Evolutionary conservation across 768 basidiomycete species (phyloP).

Genomic region (Ephemerocybe angulata): DNA sequence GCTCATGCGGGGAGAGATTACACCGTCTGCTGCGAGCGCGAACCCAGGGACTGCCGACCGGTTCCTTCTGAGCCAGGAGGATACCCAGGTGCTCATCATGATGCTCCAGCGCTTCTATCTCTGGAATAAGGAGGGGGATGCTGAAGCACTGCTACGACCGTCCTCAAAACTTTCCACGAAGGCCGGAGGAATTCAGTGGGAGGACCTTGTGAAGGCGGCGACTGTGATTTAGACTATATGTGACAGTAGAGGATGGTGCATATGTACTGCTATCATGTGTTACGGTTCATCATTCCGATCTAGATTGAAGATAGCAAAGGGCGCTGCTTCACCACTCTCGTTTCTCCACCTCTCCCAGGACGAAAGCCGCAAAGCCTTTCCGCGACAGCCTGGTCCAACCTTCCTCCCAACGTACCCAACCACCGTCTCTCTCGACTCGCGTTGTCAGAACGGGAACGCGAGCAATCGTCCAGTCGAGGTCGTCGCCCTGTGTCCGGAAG

Average conservation of each 20-base stretch:
- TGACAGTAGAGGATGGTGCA: background rate
- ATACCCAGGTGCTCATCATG: slow-evolving; percentile 80
- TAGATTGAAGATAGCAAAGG: slow-evolving; percentile 37
- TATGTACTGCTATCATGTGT: background rate
- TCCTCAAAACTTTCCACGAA: slow-evolving; percentile 76
- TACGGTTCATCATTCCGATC: background rate
- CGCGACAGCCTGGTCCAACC: slow-evolving; percentile 49
- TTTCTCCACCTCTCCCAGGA: slow-evolving; percentile 51
- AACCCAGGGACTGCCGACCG: slow-evolving; percentile 33
- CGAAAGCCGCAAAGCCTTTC: slow-evolving; percentile 57
- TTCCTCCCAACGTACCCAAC: slow-evolving; percentile 67
- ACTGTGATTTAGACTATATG: too few species aligned
- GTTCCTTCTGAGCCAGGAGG: slow-evolving; percentile 69
- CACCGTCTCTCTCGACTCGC: slow-evolving; percentile 40
- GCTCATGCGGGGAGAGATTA: slow-evolving; percentile 88
- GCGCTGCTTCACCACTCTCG: slow-evolving; percentile 54
- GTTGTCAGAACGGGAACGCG: slow-evolving; percentile 62
- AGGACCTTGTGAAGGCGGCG: slow-evolving; percentile 61
- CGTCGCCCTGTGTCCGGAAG: slow-evolving; percentile 44
- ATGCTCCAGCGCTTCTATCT: slow-evolving; percentile 85
- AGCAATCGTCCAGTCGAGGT: slow-evolving; percentile 66
- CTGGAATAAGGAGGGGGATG: slow-evolving; percentile 39
- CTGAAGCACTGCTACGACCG: slow-evolving; percentile 40
- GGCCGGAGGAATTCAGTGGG: slow-evolving; percentile 78
- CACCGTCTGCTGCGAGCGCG: slow-evolving; percentile 51